Percentiles rank a stretch among this genome's conserved stretches.
Conservation (phyloP, 257 asterid genomes). For the Solanum medicagineum region DNA sequence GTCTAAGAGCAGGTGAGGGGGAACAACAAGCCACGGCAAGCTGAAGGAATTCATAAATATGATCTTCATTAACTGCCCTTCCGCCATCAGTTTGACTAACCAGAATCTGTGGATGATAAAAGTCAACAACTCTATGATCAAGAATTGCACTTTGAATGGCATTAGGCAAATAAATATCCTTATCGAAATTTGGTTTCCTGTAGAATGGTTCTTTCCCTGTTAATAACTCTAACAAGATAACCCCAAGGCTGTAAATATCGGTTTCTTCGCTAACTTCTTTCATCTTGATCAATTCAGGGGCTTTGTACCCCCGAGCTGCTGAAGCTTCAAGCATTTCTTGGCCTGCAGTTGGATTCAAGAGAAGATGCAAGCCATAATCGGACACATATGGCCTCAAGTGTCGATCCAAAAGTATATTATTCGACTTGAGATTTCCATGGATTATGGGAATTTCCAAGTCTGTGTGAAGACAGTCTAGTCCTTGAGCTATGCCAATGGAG, state of each 20-base stretch:
- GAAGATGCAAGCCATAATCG: slow-evolving; percentile 65
- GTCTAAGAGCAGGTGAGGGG: slow-evolving; percentile 59
- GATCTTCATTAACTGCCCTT: slow-evolving; percentile 26
- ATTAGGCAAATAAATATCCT: slow-evolving; percentile 50
- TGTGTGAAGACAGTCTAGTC: slow-evolving; percentile 55
- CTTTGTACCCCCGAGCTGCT: slow-evolving; percentile 63
- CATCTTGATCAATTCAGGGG: slow-evolving; percentile 77
- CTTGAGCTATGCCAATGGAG: slow-evolving; percentile 57
- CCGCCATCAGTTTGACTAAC: slow-evolving; percentile 30
- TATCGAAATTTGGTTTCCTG: slow-evolving; percentile 31
- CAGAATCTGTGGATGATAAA: slow-evolving; percentile 53
- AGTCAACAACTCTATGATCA: slow-evolving; percentile 42
- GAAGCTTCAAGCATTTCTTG: slow-evolving; percentile 69
- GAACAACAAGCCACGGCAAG: slow-evolving; percentile 88
- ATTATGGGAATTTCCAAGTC: slow-evolving; percentile 40
- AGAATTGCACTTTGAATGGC: slow-evolving; percentile 55
- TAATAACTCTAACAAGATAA: slow-evolving; percentile 60
- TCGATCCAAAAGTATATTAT: slow-evolving; percentile 51
- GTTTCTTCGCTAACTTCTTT: slow-evolving; percentile 51
- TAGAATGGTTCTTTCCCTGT: slow-evolving; percentile 57
- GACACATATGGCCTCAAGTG: slow-evolving; percentile 52
- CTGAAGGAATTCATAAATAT: slow-evolving; percentile 39
- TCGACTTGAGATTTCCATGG: slow-evolving; percentile 83
- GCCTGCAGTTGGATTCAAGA: slow-evolving; percentile 47
- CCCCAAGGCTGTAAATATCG: slow-evolving; percentile 71